Conservation (phyloP, 257 asterid genomes). For the Solanum pennellii region DNA sequence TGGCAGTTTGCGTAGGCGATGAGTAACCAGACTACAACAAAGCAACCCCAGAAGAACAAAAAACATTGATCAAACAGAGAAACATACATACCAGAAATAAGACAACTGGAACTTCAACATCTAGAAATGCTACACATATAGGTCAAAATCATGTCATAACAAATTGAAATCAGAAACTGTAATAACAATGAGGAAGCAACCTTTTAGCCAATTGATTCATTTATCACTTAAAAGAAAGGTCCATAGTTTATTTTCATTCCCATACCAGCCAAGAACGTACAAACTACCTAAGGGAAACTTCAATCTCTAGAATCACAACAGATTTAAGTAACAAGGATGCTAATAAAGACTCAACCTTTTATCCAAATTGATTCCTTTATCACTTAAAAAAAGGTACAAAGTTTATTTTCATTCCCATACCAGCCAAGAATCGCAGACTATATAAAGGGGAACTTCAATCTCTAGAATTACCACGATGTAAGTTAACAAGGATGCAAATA, state of each 20-base stretch:
- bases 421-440: neutral
- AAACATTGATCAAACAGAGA: neutral
- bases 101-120: neutral
- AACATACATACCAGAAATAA: neutral
- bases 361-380: neutral
- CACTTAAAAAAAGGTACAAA: neutral
- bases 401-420: neutral
- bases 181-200: neutral
- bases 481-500: neutral
- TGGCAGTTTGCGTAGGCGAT: slow-evolving; percentile 75
- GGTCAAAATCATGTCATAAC: neutral
- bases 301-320: neutral
- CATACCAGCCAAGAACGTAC: neutral
- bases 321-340: neutral
- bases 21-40: slow-evolving; percentile 76
- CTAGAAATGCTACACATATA: neutral
- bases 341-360: neutral
- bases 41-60: slow-evolving; percentile 1
- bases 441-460: neutral
- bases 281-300: neutral
- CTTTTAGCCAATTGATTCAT: neutral
- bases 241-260: neutral
- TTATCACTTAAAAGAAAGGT: neutral
- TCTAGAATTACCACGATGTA: neutral
- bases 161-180: neutral